Base-by-base conservation (phyloP, 2,329 filamentous ascomycete species). In the Scolecobasidium constrictum region DNA sequence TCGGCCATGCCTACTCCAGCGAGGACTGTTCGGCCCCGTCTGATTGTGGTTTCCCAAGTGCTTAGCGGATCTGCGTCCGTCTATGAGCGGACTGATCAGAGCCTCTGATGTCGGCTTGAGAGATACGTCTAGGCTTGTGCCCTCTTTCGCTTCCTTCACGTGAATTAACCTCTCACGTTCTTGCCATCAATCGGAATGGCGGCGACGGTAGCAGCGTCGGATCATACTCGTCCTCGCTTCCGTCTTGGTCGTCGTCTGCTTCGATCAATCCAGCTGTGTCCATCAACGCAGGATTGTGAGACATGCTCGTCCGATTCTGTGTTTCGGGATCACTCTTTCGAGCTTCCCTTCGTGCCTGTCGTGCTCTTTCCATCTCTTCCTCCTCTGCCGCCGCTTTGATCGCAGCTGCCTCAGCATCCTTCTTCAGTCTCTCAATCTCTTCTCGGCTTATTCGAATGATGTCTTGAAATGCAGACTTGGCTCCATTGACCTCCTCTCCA, bases 401-500 rank as follows among this genome's bases (percentile, higher is more conserved):
- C 18, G 21, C 15, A 33, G 23, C 37, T 13, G 22, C 42, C 34
- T 23, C 35, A 17, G 36, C 35, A 12, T 37, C 13, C n/a, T 13
- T 18, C 26, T 18, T 40, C 35, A 39, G 26, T 18, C 28, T 35
- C 23, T 33, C 36, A 19, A 46, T 22, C 58, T 84, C 78, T 40
- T 69, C 69, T 34, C 67, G 67, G 13, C 81, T 77, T 42, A 76
- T 64, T 22, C 74, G 72, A 40, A 78, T 67, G 1, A 86, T 77
- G 43, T 80, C 72, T 6, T 64, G 63, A 35, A 93, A 73, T 13
- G 77, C 75, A 45, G 71, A 67, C 54, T 78, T 75, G 42, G 88
- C 81, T 37, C 77, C 80, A 19, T 70, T 68, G 31, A 94, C 72
- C 59, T 94, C 86, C 15, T 77, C 73, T n/a, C 69, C 73, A 61